These are phyloP conservation scores for Diutina ranongensis DNA, from an alignment of 1,139 yeast genomes.

Conservation along the genomic window DNA sequence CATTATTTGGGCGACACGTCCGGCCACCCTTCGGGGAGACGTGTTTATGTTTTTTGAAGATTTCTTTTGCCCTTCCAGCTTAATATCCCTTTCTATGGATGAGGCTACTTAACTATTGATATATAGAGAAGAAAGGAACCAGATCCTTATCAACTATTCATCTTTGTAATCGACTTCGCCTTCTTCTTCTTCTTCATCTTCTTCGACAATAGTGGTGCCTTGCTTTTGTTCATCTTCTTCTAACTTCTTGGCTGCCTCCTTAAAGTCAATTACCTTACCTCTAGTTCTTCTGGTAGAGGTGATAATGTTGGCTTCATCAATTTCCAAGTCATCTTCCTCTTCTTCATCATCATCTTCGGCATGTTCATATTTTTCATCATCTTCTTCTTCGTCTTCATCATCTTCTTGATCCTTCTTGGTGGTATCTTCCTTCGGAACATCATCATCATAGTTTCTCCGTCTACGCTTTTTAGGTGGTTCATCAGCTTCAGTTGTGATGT, in stretches of 20 bases:
- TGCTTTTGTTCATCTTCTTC: constrained; percentile 20
- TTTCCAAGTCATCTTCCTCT: constrained; percentile 75
- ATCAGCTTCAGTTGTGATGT: constrained; percentile 3
- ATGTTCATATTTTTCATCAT: constrained; percentile 17
- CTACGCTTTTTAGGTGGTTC: constrained; percentile 33
- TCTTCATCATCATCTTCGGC: constrained; percentile 39
- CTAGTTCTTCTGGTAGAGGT: constrained; percentile 82
- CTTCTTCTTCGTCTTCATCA: constrained; percentile 35
- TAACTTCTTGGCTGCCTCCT: constrained; percentile 65
- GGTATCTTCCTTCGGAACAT: constrained; percentile 33
- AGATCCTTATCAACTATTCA: not conserved
- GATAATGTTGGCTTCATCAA: constrained; percentile 77
- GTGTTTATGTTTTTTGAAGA: not conserved
- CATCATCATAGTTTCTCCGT: constrained; percentile 39
- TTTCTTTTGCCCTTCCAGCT: not conserved
- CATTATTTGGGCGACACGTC: too few relatives aligned
- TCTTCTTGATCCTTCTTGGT: constrained; percentile 23
- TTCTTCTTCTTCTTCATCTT: constrained; percentile 37
- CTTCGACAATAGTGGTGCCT: constrained; percentile 11
- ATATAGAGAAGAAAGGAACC: not conserved
- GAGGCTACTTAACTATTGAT: not conserved
- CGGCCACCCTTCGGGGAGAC: not conserved
- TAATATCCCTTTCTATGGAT: not conserved
- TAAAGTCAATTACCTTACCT: constrained; percentile 79
- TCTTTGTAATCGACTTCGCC: constrained; percentile 9